Evolutionary conservation across 495 filamentous ascomycete species (phyloP).

Genomic region (Penicillium verhagenii): DNA sequence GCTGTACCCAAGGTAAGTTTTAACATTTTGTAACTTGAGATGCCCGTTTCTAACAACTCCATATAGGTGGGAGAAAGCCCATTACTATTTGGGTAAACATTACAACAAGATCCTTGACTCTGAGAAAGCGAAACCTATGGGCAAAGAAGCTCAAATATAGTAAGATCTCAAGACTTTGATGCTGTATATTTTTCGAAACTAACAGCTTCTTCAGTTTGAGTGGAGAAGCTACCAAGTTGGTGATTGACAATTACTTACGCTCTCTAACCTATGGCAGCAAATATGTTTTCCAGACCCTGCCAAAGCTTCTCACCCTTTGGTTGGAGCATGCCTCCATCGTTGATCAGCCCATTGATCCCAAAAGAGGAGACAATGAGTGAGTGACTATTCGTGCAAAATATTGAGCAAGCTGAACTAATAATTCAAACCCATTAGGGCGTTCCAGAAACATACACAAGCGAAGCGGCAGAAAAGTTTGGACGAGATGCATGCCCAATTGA

Average conservation of each 20-base stretch:
- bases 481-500: constrained; percentile 67
- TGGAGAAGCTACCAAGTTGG: constrained; percentile 82
- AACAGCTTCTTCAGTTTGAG: constrained; percentile 39
- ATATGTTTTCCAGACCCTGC: constrained; percentile 91
- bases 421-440: constrained; percentile 41
- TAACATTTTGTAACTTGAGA: neutral
- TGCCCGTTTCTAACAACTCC: constrained; percentile 7
- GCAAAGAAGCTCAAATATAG: constrained; percentile 59
- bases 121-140: constrained; percentile 71
- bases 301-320: constrained; percentile 89
- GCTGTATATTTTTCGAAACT: neutral
- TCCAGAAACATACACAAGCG: constrained; percentile 51
- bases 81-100: constrained; percentile 94
- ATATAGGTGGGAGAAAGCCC: constrained; percentile 85
- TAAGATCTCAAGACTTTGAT: constrained; percentile 14
- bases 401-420: neutral
- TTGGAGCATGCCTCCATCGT: constrained; percentile 81
- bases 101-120: constrained; percentile 96
- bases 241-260: constrained; percentile 89
- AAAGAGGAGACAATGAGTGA: constrained; percentile 58
- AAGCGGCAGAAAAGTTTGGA: constrained; percentile 65
- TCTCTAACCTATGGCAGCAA: constrained; percentile 86
- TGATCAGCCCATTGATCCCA: constrained; percentile 64
- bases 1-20: constrained; percentile 38
- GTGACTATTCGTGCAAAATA: constrained; percentile 4